A percentile compares a stretch with the other conserved stretches of the same genome.
Conservation (phyloP, 2,329 filamentous ascomycete species). For the Penicillium sp. region DNA sequence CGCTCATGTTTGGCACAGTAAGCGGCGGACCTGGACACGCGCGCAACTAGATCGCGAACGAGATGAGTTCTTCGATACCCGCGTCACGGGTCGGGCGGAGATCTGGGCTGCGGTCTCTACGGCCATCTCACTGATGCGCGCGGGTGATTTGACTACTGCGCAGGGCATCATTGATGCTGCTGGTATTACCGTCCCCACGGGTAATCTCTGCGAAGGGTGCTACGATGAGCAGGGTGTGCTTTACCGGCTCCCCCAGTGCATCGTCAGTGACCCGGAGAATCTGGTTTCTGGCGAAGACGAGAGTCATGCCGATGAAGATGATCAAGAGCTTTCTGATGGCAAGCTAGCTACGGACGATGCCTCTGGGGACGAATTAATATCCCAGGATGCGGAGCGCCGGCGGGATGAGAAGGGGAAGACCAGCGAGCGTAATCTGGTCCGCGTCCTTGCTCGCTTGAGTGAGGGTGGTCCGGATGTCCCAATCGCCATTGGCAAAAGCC, state of each 20-base stretch:
- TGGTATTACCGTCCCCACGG: slow-evolving; percentile 72
- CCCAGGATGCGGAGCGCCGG: slow-evolving; percentile 42
- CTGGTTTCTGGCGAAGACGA: slow-evolving; percentile 34
- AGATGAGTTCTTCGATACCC: slow-evolving; percentile 84
- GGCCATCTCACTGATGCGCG: slow-evolving; percentile 69
- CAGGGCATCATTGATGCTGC: slow-evolving; percentile 79
- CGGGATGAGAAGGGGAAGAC: slow-evolving; percentile 64
- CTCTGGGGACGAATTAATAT: slow-evolving; percentile 41
- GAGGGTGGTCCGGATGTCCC: slow-evolving; percentile 65
- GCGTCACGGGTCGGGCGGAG: slow-evolving; percentile 74
- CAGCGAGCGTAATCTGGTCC: slow-evolving; percentile 57
- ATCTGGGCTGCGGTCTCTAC: slow-evolving; percentile 76
- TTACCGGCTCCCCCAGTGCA: slow-evolving; percentile 68
- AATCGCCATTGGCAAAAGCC: slow-evolving; percentile 58
- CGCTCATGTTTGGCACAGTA: slow-evolving; percentile 66
- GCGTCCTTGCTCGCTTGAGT: slow-evolving; percentile 65
- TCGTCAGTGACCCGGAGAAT: slow-evolving; percentile 69
- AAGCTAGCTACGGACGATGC: slow-evolving; percentile 41
- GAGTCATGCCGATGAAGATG: slow-evolving; percentile 22
- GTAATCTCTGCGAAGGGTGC: slow-evolving; percentile 68
- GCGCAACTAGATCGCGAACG: slow-evolving; percentile 69
- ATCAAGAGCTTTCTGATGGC: slow-evolving; percentile 30
- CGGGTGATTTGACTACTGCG: slow-evolving; percentile 64
- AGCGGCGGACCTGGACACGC: slow-evolving; percentile 69
- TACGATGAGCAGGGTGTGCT: slow-evolving; percentile 72